Base-by-base conservation (phyloP, 257 asterid genomes). In the Marsdenia floribunda region DNA sequence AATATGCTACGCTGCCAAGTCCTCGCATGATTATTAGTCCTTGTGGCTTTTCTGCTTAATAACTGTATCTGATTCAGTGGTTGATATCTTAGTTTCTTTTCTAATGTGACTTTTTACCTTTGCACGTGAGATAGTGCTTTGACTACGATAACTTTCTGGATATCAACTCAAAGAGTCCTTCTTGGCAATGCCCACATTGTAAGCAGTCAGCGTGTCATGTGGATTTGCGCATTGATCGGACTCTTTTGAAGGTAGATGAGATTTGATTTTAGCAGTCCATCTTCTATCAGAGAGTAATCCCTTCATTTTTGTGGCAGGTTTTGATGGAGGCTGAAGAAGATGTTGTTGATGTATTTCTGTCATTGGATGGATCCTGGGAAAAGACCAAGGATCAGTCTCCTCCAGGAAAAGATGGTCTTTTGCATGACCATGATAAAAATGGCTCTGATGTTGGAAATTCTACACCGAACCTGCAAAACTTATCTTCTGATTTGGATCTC, bases 121-220 rank as follows among this genome's bases (percentile, higher is more conserved):
- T 55, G 37, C 58, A 18, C 37, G n/a, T 57, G 44, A 13, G 13
- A 19, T n/a, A 70, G 75, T 76, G 71, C 57, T 76, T 76, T 70
- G 70, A 74, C 16, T 74, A 74, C 22, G 50, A 59, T 16, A 57
- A 70, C 75, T 76, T 55, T 50, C 54, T 70, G 63, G 75, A 44
- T 26, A 70, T 76, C 16, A 68, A 69, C 35, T 70, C 75, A 59
- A 68, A 24, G 44, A 46, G 52, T 24, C 75, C 75, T 68, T 69
- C 61, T 44, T 76, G 80, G 71, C 71, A 50, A 29, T 76, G 77
- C 70, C 79, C 79, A 29, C 75, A 70, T 10, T 70, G 80, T 70
- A 46, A 42, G 60, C 74, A 76, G 70, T 35, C 57, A 19, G 80
- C 47, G 38, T 70, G 71, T 61, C 49, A 15, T 47, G 40, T 19